Evolutionary conservation across 2,329 filamentous ascomycete genomes (phyloP), one percentile per base, ranked within the genome.

Genomic region (Aspergillus udagawae): DNA sequence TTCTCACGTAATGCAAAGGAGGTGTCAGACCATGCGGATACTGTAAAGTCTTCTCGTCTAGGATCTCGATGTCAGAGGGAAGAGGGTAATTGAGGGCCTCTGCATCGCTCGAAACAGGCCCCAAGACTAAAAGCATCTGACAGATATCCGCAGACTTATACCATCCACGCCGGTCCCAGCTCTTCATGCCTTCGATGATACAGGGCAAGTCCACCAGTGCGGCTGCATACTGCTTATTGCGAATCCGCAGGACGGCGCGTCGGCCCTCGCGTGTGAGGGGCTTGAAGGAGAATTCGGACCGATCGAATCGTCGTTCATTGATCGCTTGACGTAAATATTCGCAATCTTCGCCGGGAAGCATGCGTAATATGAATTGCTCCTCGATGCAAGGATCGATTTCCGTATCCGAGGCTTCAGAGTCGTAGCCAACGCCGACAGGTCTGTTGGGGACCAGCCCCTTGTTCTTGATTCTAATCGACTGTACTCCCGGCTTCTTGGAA

Each of bases 401-500:
- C 14, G 88, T 86, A 69, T 97, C 94, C 55, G 92, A 94, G 12
- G 92, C 91, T 74, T 97, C 94, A 3, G 92, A 97, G 72, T 99
- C 94, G 75, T 97, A 99, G 7, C 93, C 94, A 55, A 96, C 91
- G 52, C 94, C 94, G 1, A 85, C 83, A 4, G 86, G 86, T 61
- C 90, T 84, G 32, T 83, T 79, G 6, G 90, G 88, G 1, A 84
- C 81, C 61, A 86, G 83, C n/a, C 87, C 88, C 65, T 87, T 85
- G 51, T 85, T 79, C 67, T 86, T 88, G 56, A 90, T 76, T 54
- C 83, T 83, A 55, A 87, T 77, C 32, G 71, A 79, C 59, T 75
- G 75, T 14, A 75, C 63, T 3, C 68, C 70, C 0, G 73, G 71
- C 50, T 74, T 71, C 55, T 75, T 76, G 20, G 73, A 69, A 23